Conservation (phyloP, 768 basidiomycete species). For the Lactarius evosmus region DNA sequence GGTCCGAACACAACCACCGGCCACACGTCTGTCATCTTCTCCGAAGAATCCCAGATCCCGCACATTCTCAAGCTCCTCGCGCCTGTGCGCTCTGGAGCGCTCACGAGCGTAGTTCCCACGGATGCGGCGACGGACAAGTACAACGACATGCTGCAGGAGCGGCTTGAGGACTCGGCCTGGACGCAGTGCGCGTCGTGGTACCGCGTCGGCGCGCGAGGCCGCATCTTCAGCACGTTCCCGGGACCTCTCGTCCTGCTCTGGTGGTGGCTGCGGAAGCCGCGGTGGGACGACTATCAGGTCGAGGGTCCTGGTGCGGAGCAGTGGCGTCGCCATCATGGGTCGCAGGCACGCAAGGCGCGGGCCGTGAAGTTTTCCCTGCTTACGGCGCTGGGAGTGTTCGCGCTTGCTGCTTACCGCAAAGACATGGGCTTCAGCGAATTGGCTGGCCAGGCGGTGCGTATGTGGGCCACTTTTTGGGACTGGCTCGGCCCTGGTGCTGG, state of each 20-base stretch:
- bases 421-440: neutral
- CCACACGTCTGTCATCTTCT: slow-evolving; percentile 55
- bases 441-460: neutral
- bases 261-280: slow-evolving; percentile 20
- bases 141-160: slow-evolving; percentile 19
- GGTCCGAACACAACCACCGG: slow-evolving; percentile 53
- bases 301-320: slow-evolving; percentile 2
- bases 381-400: neutral
- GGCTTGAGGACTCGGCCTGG: slow-evolving; percentile 16
- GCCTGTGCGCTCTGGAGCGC: slow-evolving; percentile 11
- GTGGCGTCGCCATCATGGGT: slow-evolving; percentile 12
- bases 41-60: slow-evolving; percentile 32
- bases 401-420: neutral
- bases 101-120: slow-evolving; percentile 17
- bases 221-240: slow-evolving; percentile 18
- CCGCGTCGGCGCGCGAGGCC: slow-evolving; percentile 12
- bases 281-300: slow-evolving; percentile 20
- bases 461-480: neutral
- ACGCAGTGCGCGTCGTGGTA: slow-evolving; percentile 25
- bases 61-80: slow-evolving; percentile 14
- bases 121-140: slow-evolving; percentile 21
- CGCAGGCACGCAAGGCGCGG: neutral
- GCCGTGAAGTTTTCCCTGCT: neutral
- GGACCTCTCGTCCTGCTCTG: slow-evolving; percentile 21
- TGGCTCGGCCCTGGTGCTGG: neutral